A percentile compares a stretch with the other conserved stretches of the same genome.
Conservation (phyloP, 768 basidiomycete genomes). For the Kwoniella shandongensis region DNA sequence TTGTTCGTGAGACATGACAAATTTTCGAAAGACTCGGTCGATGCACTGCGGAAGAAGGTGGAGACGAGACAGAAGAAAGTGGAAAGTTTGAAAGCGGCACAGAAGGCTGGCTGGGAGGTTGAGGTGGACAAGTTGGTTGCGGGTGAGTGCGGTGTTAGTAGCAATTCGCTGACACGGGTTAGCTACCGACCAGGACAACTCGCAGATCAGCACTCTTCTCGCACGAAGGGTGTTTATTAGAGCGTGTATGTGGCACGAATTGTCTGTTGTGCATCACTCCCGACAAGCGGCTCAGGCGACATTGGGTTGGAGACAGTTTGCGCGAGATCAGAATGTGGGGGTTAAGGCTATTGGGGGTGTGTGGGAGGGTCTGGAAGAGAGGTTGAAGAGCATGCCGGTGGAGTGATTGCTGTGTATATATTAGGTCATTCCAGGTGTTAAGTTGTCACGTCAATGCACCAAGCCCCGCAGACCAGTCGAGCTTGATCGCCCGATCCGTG, state of each 20-base stretch:
- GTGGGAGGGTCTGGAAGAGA: slow-evolving; percentile 72
- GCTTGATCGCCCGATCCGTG: no score
- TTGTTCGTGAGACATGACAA: slow-evolving; percentile 79
- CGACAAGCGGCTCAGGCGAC: slow-evolving; percentile 80
- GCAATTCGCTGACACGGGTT: slow-evolving; percentile 17
- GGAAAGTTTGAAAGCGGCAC: slow-evolving; percentile 66
- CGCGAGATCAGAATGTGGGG: slow-evolving; percentile 71
- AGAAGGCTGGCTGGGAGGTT: slow-evolving; percentile 81
- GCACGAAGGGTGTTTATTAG: slow-evolving; percentile 81
- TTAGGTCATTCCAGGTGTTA: no score
- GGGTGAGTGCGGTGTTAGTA: slow-evolving; percentile 19
- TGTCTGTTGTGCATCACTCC: slow-evolving; percentile 88
- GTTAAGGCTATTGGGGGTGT: slow-evolving; percentile 64
- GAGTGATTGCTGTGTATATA: slow-evolving; percentile 68
- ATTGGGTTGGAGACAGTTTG: slow-evolving; percentile 69
- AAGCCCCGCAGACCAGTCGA: no score
- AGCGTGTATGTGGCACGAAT: slow-evolving; percentile 91
- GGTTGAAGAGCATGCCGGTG: slow-evolving; percentile 77
- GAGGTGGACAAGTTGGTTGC: slow-evolving; percentile 73
- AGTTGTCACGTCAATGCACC: no score
- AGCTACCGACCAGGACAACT: slow-evolving; percentile 80
- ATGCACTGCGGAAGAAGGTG: slow-evolving; percentile 80
- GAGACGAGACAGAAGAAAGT: slow-evolving; percentile 73
- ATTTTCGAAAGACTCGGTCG: slow-evolving; percentile 83
- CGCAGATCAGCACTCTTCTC: slow-evolving; percentile 70